Base-by-base conservation (phyloP, 768 basidiomycete genomes). In the Lentinula boryana region DNA sequence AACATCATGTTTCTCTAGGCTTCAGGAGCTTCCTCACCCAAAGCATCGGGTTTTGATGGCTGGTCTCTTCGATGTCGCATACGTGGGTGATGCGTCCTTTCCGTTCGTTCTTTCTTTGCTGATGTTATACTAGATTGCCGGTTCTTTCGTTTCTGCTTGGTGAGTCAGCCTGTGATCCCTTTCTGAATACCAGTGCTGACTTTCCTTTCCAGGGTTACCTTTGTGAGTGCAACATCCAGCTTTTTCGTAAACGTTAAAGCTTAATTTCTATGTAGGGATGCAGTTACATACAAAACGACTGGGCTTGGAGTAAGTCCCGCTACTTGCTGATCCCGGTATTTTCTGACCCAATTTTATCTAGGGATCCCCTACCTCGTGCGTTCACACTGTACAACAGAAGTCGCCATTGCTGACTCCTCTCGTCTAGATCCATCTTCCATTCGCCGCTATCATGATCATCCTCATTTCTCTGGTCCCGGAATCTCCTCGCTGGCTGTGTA, bases 31-130 rank as follows among this genome's bases (percentile, higher is more conserved):
- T 12, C 59, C 59, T 13, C 59, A 60, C 23, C 59, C 59, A 40
- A 60, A 40, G 21, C 59, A 60, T 16, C 50, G 59, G 4, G 51
- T 50, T 5, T 33, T 46, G 23, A 50, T 60, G 32, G 59, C 59
- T 3, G 59, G 59, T 18, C 51, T 60, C 59, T 60, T 60, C 36
- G 59, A 60, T 27, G 59, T 60, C 31, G 59, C 59, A n/a, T 60
- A 50, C 59, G 58, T 60, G 21, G 12, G 58, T 41, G 1, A 9
- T 27, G n/a, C 8, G 8, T n/a, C 1, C 21, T 12, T 15, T 13
- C 7, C 18, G 9, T 48, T 33, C 33, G 5, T 44, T 27, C 33
- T 27, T 31, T 10, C 10, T 27, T 27, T 46, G 32, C 10, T 9
- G 32, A 23, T 5, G 40, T n/a, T 12, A 46, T 27, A 7, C 4